Evolutionary conservation across 2,329 filamentous ascomycete genomes (phyloP).

Genomic region (Metarhizium humberi): DNA sequence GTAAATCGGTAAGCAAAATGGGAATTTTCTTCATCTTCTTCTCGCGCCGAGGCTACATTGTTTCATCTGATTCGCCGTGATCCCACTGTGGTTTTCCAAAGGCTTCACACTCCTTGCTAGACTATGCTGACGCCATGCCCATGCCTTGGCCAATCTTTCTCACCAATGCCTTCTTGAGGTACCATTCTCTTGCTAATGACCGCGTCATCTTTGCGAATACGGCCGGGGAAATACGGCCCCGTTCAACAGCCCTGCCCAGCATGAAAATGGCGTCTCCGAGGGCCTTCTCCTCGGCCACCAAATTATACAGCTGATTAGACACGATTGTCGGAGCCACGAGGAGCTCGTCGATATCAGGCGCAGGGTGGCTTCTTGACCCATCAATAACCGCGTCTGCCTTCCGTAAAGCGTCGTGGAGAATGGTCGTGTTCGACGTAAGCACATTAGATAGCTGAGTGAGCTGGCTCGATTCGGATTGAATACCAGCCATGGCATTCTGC

Average conservation of each 20-base stretch:
- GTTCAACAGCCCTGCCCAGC: slow-evolving; percentile 64
- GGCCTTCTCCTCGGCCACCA: slow-evolving; percentile 81
- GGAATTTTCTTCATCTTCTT: too few species aligned
- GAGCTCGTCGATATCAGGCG: slow-evolving; percentile 79
- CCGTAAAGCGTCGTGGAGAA: slow-evolving; percentile 66
- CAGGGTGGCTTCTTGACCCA: slow-evolving; percentile 56
- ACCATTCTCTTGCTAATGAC: slow-evolving; percentile 68
- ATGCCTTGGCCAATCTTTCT: slow-evolving; percentile 70
- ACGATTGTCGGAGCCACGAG: slow-evolving; percentile 91
- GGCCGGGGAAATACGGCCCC: slow-evolving; percentile 59
- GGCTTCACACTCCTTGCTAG: background rate
- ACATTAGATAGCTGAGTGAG: slow-evolving; percentile 62
- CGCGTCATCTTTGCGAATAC: slow-evolving; percentile 73
- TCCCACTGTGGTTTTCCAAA: too few species aligned
- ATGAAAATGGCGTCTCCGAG: slow-evolving; percentile 82
- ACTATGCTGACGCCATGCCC: slow-evolving; percentile 41
- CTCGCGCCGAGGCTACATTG: too few species aligned
- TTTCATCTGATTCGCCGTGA: too few species aligned
- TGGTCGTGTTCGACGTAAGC: slow-evolving; percentile 66
- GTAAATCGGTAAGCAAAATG: too few species aligned
- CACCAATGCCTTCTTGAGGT: slow-evolving; percentile 71
- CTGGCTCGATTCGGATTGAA: slow-evolving; percentile 66
- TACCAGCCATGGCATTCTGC: slow-evolving; percentile 53
- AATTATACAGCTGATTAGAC: slow-evolving; percentile 80
- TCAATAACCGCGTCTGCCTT: slow-evolving; percentile 73